phyloP scores from a whole-genome alignment of 2,329 filamentous ascomycete species.

The Ilyonectria robusta region DNA sequence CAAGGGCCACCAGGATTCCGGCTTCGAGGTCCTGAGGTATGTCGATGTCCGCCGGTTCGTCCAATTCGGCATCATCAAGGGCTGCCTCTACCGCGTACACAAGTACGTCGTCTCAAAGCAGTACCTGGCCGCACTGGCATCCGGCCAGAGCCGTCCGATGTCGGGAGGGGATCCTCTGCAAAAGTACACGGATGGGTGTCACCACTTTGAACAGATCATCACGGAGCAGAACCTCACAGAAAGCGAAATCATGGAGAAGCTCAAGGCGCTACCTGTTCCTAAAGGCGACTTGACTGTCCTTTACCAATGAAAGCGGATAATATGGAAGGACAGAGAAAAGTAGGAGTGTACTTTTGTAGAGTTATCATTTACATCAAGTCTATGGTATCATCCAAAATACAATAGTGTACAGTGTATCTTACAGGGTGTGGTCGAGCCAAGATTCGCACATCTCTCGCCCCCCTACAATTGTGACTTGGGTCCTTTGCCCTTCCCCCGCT shows the following conservation, averaged over 20 bases:
- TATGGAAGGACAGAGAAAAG: not conserved
- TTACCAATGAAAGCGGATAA: constrained; percentile 54
- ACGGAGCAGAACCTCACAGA: constrained; percentile 81
- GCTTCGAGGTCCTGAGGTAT: constrained; percentile 76
- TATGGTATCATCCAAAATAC: constrained; percentile 49
- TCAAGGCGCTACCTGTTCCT: constrained; percentile 70
- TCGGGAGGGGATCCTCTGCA: constrained; percentile 68
- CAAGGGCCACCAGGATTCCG: constrained; percentile 77
- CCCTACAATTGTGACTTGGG: constrained; percentile 27
- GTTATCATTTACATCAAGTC: constrained; percentile 43
- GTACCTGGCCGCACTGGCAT: constrained; percentile 70
- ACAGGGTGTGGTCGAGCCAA: constrained; percentile 33
- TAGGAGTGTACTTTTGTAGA: constrained; percentile 26
- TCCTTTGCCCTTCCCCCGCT: constrained; percentile 37
- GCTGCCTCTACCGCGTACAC: constrained; percentile 91
- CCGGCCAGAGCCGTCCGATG: constrained; percentile 62
- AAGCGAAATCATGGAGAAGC: constrained; percentile 76
- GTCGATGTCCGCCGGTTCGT: constrained; percentile 93
- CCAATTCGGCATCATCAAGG: constrained; percentile 96
- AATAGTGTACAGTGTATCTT: constrained; percentile 48
- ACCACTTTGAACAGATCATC: constrained; percentile 87
- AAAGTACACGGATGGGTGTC: constrained; percentile 80
- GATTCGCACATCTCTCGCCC: not conserved
- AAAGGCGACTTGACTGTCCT: constrained; percentile 68
- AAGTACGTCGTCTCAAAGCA: constrained; percentile 85